These are phyloP conservation scores for Diaporthe sp. DNA, from an alignment of 2,329 filamentous ascomycete genomes.

Conservation along the genomic window DNA sequence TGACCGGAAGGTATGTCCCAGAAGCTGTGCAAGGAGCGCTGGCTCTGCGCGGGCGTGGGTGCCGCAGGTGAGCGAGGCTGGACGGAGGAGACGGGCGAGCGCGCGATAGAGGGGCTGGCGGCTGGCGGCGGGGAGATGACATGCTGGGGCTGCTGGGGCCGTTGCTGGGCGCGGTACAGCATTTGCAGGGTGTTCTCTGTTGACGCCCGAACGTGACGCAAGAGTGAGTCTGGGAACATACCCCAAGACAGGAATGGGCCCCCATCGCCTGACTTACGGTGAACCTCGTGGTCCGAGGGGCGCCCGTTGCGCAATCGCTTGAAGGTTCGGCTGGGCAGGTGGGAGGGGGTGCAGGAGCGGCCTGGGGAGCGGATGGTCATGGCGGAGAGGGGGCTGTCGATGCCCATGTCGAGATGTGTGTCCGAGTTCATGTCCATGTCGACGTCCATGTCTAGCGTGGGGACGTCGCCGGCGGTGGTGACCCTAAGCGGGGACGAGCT, in stretches of 20 bases:
- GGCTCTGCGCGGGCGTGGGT: constrained; percentile 48
- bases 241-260: constrained; percentile 30
- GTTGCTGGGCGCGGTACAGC: constrained; percentile 69
- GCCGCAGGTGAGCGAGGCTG: constrained; percentile 40
- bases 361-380: constrained; percentile 48
- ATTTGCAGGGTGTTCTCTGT: constrained; percentile 70
- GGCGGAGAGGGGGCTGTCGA: constrained; percentile 48
- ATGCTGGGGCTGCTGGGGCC: constrained; percentile 43
- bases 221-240: background rate
- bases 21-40: constrained; percentile 72
- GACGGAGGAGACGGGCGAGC: constrained; percentile 36
- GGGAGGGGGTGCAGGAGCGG: constrained; percentile 54
- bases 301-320: constrained; percentile 73
- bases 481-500: constrained; percentile 56
- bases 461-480: constrained; percentile 46
- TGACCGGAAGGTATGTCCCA: constrained; percentile 66
- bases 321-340: constrained; percentile 70
- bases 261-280: constrained; percentile 60
- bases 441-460: constrained; percentile 45
- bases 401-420: constrained; percentile 47
- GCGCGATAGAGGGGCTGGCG: constrained; percentile 26
- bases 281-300: constrained; percentile 68
- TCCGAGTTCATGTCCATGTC: constrained; percentile 17
- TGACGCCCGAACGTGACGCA: constrained; percentile 6
- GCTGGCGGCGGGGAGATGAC: constrained; percentile 36